Evolutionary conservation across 768 basidiomycete genomes (phyloP), one percentile per base, ranked within the genome.

Genomic region (Basidioascus undulatus): DNA sequence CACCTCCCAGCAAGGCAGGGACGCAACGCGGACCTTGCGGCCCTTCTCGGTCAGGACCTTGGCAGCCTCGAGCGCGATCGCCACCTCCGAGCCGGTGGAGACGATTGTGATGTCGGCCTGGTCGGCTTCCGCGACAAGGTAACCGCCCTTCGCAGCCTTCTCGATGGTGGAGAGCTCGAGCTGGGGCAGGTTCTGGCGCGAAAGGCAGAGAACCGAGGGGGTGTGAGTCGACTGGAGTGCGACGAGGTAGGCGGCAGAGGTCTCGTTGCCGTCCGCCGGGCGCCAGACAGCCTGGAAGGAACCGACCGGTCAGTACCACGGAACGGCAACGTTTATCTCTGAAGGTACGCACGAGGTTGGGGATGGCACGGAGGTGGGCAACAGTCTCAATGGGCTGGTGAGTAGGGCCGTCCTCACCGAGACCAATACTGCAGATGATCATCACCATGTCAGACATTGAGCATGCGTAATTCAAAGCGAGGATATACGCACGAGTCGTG

Each of bases 181-280:
- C 56, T 92, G 86, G 38, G 86, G 86, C 28, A 94, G 69, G 64
- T 83, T 86, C 63, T 89, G 80, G 32, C 80, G 72, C 40, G 82
- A 81, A 40, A 53, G 48, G 35, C 40, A 40, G 43, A 83, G 63
- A 49, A 87, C 66, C 20, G 83, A 84, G 23, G 86, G 84, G 2
- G 81, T 87, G 51, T 64, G 59, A 46, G 60, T 69, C 46, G 80
- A 74, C 48, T 68, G 65, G 51, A 94, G 59, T 35, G 84, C 77
- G 43, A 75, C 70, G 45, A 70, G 58, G 65, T 92, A 92, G 15
- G 86, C 70, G 18, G 86, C 86, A 18, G 81, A 84, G n/a, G 82
- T 86, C 65, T 94, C 87, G 58, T 92, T 89, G 26, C 87, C 86
- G 56, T 92, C 84, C 21, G 84, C 82, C 5, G 81, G 81, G 45